These are phyloP conservation scores for Elsinoe ampelina DNA, from an alignment of 2,329 filamentous ascomycete genomes.

Conservation along the genomic window DNA sequence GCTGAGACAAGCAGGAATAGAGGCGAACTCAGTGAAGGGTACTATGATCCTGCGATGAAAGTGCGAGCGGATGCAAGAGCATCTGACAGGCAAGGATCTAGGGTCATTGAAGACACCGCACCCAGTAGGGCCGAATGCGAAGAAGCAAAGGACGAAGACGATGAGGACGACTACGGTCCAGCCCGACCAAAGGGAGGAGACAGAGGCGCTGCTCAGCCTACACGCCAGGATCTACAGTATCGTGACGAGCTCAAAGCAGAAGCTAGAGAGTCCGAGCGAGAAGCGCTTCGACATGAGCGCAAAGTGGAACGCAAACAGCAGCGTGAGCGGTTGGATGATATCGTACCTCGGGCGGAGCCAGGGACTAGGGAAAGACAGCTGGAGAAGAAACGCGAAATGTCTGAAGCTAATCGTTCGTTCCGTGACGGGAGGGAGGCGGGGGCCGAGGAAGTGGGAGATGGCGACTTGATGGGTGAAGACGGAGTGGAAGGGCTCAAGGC, in stretches of 20 bases:
- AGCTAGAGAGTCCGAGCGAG: conserved; percentile 41
- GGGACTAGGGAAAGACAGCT: conserved; percentile 74
- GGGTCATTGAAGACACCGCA: neutral
- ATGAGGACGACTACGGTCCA: conserved; percentile 52
- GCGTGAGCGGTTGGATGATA: conserved; percentile 66
- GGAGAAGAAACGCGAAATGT: conserved; percentile 70
- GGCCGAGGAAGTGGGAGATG: conserved; percentile 57
- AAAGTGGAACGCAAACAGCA: conserved; percentile 56
- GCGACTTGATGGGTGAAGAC: conserved; percentile 67
- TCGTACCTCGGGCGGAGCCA: conserved; percentile 71
- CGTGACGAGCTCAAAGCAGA: conserved; percentile 31
- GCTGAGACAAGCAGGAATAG: conserved; percentile 60
- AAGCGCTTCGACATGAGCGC: conserved; percentile 52
- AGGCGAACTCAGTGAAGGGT: conserved; percentile 75
- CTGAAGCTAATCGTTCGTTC: conserved; percentile 66
- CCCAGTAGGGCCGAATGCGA: conserved; percentile 28
- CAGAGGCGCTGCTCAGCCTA: conserved; percentile 57
- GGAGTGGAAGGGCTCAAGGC: conserved; percentile 58
- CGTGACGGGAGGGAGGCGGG: conserved; percentile 55
- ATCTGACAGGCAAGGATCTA: neutral
- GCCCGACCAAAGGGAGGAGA: conserved; percentile 32
- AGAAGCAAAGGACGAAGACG: conserved; percentile 41
- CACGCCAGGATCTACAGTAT: conserved; percentile 62
- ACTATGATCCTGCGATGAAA: conserved; percentile 78
- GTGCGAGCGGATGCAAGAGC: conserved; percentile 36